Percentiles rank a stretch among this genome's conserved stretches.
phyloP scores from a whole-genome alignment of 1,284 basidiomycete species.

The Ustilago nuda region DNA sequence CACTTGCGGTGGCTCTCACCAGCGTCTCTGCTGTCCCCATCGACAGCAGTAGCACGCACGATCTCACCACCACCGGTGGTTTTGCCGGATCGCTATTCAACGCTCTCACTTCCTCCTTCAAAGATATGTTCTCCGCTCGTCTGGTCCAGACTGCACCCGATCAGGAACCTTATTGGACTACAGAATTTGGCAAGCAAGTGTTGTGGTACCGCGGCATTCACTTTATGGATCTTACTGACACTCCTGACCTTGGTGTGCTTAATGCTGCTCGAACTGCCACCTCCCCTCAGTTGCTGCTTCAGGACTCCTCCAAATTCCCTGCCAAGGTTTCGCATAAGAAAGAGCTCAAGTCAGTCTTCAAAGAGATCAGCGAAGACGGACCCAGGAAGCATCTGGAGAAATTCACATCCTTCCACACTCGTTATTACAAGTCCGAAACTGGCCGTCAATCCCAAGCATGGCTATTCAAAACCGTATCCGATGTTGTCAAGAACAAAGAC shows the following conservation, averaged over 20 bases:
- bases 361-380: constrained; percentile 49
- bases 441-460: constrained; percentile 82
- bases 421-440: constrained; percentile 75
- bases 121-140: constrained; percentile 23
- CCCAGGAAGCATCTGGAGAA: constrained; percentile 67
- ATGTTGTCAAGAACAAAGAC: constrained; percentile 24
- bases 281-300: not conserved
- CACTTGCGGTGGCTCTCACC: constrained; percentile 16
- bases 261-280: constrained; percentile 17
- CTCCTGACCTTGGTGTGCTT: constrained; percentile 28
- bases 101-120: constrained; percentile 18
- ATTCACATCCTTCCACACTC: constrained; percentile 72
- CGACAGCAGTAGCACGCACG: constrained; percentile 2
- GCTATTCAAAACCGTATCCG: constrained; percentile 72
- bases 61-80: constrained; percentile 20
- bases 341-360: constrained; percentile 46
- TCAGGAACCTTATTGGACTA: constrained; percentile 57
- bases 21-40: constrained; percentile 27
- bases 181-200: constrained; percentile 57
- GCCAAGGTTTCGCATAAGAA: constrained; percentile 26
- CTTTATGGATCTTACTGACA: constrained; percentile 66
- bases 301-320: constrained; percentile 42
- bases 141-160: constrained; percentile 46
- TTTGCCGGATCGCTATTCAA: constrained; percentile 31
- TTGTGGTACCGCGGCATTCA: constrained; percentile 45